Percentiles rank a stretch among this genome's conserved stretches.
These are phyloP conservation scores for Penicillium mononematosum DNA, from an alignment of 495 filamentous ascomycete genomes.

Conservation along the genomic window DNA sequence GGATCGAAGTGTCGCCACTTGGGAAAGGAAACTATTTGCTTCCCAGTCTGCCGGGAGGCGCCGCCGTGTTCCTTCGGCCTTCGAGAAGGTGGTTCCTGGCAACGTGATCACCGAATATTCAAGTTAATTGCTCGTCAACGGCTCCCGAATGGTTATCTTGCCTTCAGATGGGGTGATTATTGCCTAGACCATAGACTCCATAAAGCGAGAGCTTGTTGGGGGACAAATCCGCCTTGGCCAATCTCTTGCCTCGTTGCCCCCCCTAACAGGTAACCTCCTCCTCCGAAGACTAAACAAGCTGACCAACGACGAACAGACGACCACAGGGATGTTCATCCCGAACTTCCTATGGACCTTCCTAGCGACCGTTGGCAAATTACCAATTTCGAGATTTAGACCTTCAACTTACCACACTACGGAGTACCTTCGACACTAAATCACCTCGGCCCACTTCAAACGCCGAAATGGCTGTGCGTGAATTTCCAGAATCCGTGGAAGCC, in stretches of 20 bases:
- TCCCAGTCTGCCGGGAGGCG: conserved; percentile 24
- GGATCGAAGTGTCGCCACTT: conserved; percentile 20
- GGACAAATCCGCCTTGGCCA: neutral
- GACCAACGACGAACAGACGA: neutral
- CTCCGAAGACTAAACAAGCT: neutral
- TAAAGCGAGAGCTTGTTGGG: neutral
- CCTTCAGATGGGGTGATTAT: neutral
- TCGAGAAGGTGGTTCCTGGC: conserved; percentile 24
- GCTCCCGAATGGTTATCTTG: conserved; percentile 1
- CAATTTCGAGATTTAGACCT: neutral
- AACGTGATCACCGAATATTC: conserved; percentile 9
- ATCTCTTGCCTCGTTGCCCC: conserved; percentile 7
- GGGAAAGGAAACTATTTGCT: conserved; percentile 21
- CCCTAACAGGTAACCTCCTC: neutral
- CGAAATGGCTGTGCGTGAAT: conserved; percentile 1
- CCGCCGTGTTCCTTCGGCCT: conserved; percentile 23
- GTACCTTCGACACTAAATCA: conserved; percentile 3
- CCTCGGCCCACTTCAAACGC: conserved; percentile 12
- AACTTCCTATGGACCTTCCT: neutral
- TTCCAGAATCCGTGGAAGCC: conserved; percentile 10
- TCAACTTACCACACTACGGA: neutral
- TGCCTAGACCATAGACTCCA: neutral
- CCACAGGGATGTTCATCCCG: neutral
- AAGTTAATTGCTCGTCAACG: conserved; percentile 16
- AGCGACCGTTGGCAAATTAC: neutral